Base-by-base conservation (phyloP, 2,329 filamentous ascomycete genomes). In the Fusarium solani-melongenae region DNA sequence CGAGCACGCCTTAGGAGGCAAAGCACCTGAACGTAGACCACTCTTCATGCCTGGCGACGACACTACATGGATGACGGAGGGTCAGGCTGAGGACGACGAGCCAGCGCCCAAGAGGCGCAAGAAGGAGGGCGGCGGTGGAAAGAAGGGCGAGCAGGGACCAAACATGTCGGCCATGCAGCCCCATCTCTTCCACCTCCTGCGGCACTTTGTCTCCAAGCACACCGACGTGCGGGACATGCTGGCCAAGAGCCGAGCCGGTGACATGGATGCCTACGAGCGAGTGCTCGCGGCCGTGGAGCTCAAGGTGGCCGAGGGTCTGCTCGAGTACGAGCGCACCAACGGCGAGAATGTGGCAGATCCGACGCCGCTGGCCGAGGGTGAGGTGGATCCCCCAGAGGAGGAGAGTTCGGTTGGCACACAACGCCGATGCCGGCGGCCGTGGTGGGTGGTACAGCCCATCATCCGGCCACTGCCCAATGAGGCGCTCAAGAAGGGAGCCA, bases 361-460 rank as follows among this genome's bases (percentile, higher is more conserved):
- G 49, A 67, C 74, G 11, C 75, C 74, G 11, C 76, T 78, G 17
- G 63, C 66, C 1, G 80, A 77, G 1, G 79, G 80, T 4, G 81
- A 79, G 6, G 81, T 79, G 12, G 81, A 82, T 39, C 81, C 85
- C 4, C 81, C 80, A 1, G 86, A 88, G 55, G 83, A 83, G 0
- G 87, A 91, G 78, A 92, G 88, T 80, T 93, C 92, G 6, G 83
- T 90, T 20, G 91, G 89, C 10, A 91, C 93, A 1, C 91, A 96
- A 29, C 89, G 88, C 64, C 86, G 90, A 69, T 97, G 94, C 79
- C 92, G 91, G 80, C 85, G 94, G 72, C 95, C 95, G 1, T 98
- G 92, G 89, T 98, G 94, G 94, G 88, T 98, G 5, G 94, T 92
- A 61, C 95, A 98, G 84, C 92, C 96, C 5, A 94, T 97, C 77